These are phyloP conservation scores for Macrocybe gigantea DNA, from an alignment of 768 basidiomycete genomes.

Conservation along the genomic window DNA sequence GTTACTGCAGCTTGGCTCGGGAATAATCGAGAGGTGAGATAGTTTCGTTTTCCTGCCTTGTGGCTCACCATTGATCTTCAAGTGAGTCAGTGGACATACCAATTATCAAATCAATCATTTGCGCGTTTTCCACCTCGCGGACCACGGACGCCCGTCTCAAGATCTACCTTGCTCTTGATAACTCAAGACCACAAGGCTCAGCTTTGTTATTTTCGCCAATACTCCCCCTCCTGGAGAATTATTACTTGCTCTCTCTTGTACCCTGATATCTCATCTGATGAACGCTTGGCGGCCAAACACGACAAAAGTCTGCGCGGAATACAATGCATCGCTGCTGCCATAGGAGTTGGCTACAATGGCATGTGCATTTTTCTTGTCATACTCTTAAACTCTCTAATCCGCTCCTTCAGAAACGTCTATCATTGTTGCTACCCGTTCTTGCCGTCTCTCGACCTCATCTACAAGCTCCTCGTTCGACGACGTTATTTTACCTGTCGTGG, in stretches of 20 bases:
- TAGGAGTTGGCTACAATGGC: slow-evolving; percentile 57
- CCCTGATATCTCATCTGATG: slow-evolving; percentile 29
- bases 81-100: slow-evolving; percentile 13
- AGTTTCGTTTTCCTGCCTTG: slow-evolving; percentile 1
- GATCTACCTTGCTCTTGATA: slow-evolving; percentile 55
- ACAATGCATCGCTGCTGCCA: slow-evolving; percentile 51
- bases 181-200: slow-evolving; percentile 57
- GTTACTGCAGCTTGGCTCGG: slow-evolving; percentile 62
- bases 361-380: slow-evolving; percentile 14
- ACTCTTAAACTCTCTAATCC: slow-evolving; percentile 3
- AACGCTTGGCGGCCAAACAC: slow-evolving; percentile 22
- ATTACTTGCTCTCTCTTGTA: slow-evolving; percentile 44
- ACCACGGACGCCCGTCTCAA: slow-evolving; percentile 45
- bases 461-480: slow-evolving; percentile 25
- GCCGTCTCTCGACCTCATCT: slow-evolving; percentile 24
- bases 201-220: slow-evolving; percentile 48
- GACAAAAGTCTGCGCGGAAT: slow-evolving; percentile 28
- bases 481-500: slow-evolving; percentile 36
- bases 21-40: slow-evolving; percentile 50
- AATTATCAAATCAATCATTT: slow-evolving; percentile 28
- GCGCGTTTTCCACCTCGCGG: slow-evolving; percentile 55
- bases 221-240: slow-evolving; percentile 35
- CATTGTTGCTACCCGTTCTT: slow-evolving; percentile 58
- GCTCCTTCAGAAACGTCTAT: slow-evolving; percentile 43
- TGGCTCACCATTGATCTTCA: slow-evolving; percentile 44